Evolutionary conservation across 1,284 basidiomycete species (phyloP), one percentile per base, ranked within the genome.

Genomic region (Austroboletus niveus): DNA sequence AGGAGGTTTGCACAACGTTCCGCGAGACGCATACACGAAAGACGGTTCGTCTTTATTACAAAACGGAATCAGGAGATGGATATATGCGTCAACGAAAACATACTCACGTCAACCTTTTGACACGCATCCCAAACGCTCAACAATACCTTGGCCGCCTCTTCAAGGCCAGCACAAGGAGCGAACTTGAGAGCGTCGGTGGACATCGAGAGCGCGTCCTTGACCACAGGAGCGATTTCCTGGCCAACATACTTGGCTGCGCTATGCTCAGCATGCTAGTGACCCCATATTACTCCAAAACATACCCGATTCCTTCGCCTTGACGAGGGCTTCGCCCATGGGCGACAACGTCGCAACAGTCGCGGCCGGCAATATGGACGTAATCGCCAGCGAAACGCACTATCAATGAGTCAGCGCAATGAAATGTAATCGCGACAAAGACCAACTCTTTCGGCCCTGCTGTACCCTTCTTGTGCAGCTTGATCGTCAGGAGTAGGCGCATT

Each of bases 51-150:
- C 85, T 87, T 52, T 20, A 41, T 27, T 12, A 12, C 40, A 7
- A 5, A 51, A 43, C 0, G 5, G 6, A 5, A 24, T 47, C 4
- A 60, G 41, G 20, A 41, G 27, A 35, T 15, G 32, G 29, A 45
- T 29, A 29, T 54, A 43, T 32, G 32, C 14, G 48, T 24, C 17
- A 29, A 30, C 6, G 5, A 9, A 15, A 12, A 22, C 22, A 24
- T 5, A 72, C 82, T 60, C 56, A 88, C 85, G 55, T 88, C 84
- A 24, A 87, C 81, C 32, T 69, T 56, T 45, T 82, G 73, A 22
- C 83, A 69, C 0, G 81, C 72, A 48, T 84, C 78, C 85, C 85
- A 87, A 20, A 87, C 83, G 14, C 68, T 66, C 17, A 87, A 56
- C 32, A 88, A 61, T 6, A 75, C 75, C 36, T 66, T 71, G 0